phyloP scores from a whole-genome alignment of 176 grass and related monocot genomes.

The Themeda triandra region DNA sequence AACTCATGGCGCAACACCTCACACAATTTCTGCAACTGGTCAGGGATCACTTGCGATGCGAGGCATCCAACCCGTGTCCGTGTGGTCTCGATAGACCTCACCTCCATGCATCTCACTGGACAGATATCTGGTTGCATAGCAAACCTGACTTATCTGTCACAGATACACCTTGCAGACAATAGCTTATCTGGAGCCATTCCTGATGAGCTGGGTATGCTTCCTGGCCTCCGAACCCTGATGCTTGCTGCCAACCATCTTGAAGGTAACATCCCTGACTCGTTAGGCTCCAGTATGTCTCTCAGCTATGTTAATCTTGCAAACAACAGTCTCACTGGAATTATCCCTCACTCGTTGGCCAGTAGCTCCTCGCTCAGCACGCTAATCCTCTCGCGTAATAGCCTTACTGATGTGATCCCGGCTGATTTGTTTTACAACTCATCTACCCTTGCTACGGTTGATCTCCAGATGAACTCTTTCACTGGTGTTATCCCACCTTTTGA shows the following conservation, averaged over 20 bases:
- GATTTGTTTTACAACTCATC: background rate
- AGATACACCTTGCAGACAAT: constrained; percentile 21
- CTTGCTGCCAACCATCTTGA: background rate
- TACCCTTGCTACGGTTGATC: background rate
- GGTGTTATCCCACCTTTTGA: background rate
- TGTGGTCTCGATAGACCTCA: constrained; percentile 22
- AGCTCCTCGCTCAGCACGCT: background rate
- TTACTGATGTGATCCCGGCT: background rate
- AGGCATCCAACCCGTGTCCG: background rate
- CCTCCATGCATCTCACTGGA: background rate
- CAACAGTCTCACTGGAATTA: constrained; percentile 1
- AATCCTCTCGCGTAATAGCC: constrained; percentile 8
- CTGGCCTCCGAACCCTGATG: background rate
- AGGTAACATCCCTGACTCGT: constrained; percentile 8
- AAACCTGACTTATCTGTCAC: constrained; percentile 31
- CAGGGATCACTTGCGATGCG: constrained; percentile 22
- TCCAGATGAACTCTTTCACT: constrained; percentile 17
- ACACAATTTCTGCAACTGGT: constrained; percentile 40
- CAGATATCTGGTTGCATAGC: constrained; percentile 18
- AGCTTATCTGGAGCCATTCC: constrained; percentile 8
- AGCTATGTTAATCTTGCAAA: constrained; percentile 12
- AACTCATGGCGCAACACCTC: constrained; percentile 16
- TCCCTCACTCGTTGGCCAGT: background rate
- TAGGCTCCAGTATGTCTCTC: background rate
- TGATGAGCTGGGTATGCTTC: background rate